Percentiles rank a stretch among this genome's conserved stretches.
Evolutionary conservation across 1,139 yeast genomes (phyloP).

Genomic region (Pichia sp.): DNA sequence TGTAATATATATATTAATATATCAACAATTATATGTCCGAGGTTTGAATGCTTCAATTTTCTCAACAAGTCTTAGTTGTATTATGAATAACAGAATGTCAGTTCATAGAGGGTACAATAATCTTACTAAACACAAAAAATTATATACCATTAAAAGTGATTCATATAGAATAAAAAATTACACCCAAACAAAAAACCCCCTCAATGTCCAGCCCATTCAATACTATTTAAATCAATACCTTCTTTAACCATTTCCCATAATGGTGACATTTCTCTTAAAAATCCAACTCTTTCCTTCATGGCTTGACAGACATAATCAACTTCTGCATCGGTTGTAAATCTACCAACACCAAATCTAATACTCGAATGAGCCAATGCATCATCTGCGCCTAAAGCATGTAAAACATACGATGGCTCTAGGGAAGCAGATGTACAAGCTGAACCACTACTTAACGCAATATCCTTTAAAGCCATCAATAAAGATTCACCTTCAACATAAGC

Average conservation of each 20-base stretch:
- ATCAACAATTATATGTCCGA: not conserved
- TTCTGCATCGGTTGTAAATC: constrained; percentile 95
- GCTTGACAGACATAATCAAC: constrained; percentile 89
- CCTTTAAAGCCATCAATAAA: constrained; percentile 92
- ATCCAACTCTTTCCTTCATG: constrained; percentile 80
- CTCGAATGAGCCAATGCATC: constrained; percentile 98
- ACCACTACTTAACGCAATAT: constrained; percentile 92
- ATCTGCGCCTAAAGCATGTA: constrained; percentile 95
- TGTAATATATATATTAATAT: not conserved
- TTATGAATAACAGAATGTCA: too few species aligned
- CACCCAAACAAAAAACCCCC: not conserved
- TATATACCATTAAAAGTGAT: not conserved
- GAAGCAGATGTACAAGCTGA: constrained; percentile 99
- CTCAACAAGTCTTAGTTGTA: too few species aligned
- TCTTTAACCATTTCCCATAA: constrained; percentile 99
- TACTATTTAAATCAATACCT: constrained; percentile 87
- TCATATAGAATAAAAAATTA: not conserved
- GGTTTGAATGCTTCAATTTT: not conserved
- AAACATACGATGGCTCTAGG: constrained; percentile 92
- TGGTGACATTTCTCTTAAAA: constrained; percentile 88
- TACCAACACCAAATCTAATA: constrained; percentile 93
- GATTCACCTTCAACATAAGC: constrained; percentile 99
- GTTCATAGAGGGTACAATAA: not conserved
- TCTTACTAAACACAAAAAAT: not conserved
- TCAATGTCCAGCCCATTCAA: constrained; percentile 96